A percentile compares a stretch with the other conserved stretches of the same genome.
Conservation (phyloP, 148 eudicot species). For the Cornus kousa region DNA sequence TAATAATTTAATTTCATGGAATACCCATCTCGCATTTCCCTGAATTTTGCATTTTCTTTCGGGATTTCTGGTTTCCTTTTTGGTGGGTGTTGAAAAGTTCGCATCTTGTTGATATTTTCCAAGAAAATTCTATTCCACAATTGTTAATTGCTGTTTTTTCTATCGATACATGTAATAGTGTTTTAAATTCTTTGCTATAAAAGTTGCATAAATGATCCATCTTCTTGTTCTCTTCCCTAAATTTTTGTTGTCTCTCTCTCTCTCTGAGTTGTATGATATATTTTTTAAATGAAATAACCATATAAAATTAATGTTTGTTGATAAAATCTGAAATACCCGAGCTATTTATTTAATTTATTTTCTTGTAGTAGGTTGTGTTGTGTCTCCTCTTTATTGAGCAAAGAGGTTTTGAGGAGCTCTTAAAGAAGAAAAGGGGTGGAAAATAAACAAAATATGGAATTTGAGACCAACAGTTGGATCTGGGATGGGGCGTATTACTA, state of each 20-base stretch:
- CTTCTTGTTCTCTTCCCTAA: neutral
- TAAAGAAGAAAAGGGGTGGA: constrained; percentile 8
- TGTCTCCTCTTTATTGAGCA: constrained; percentile 42
- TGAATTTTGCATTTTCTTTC: neutral
- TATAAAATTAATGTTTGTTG: neutral
- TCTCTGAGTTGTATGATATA: neutral
- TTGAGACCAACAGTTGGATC: constrained; percentile 51
- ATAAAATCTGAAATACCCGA: neutral
- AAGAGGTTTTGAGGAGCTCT: constrained; percentile 40
- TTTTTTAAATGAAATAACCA: neutral
- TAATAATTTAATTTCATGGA: neutral
- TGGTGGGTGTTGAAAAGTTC: neutral
- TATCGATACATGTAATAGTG: neutral
- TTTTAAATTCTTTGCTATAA: neutral
- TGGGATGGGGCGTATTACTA: constrained; percentile 78
- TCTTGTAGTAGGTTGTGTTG: constrained; percentile 20
- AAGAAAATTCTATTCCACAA: neutral
- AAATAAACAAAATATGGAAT: constrained; percentile 84
- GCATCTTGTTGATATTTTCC: neutral
- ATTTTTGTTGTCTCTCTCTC: neutral
- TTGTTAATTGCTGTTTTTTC: neutral
- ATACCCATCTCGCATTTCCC: neutral
- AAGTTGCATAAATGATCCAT: neutral
- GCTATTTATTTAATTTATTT: neutral
- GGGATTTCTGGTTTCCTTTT: neutral